These are phyloP conservation scores for Russula dissimulans DNA, from an alignment of 768 basidiomycete genomes.

Conservation along the genomic window DNA sequence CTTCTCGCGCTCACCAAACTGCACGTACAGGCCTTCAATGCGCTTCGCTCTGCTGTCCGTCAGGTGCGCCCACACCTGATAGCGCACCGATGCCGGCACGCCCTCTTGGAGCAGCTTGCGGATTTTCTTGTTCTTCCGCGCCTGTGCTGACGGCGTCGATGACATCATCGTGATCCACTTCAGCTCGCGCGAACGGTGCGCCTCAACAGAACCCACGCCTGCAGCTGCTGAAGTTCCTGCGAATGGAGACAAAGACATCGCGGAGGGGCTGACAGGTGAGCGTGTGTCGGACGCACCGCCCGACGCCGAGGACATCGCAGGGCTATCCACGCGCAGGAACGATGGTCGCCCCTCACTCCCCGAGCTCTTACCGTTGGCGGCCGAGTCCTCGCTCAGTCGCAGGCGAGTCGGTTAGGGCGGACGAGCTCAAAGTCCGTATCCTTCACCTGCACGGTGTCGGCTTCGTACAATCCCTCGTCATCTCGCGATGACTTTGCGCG, in stretches of 20 bases:
- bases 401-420: constrained; percentile 44
- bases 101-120: constrained; percentile 62
- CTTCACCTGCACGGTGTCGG: constrained; percentile 54
- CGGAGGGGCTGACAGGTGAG: constrained; percentile 15
- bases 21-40: constrained; percentile 59
- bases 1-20: constrained; percentile 46
- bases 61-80: constrained; percentile 75
- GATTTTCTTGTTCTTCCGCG: constrained; percentile 73
- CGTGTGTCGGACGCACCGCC: constrained; percentile 18
- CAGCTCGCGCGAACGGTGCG: constrained; percentile 66
- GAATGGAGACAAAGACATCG: neutral
- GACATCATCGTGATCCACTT: constrained; percentile 67
- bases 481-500: constrained; percentile 33
- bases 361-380: constrained; percentile 12
- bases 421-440: constrained; percentile 80
- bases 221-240: neutral
- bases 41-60: constrained; percentile 66
- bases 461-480: constrained; percentile 26
- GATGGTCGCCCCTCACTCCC: constrained; percentile 12
- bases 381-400: constrained; percentile 47
- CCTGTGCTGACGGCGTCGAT: constrained; percentile 46
- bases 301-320: constrained; percentile 24
- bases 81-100: constrained; percentile 76
- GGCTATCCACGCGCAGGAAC: constrained; percentile 28
- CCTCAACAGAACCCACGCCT: constrained; percentile 28